A percentile compares a stretch with the other conserved stretches of the same genome.
These are phyloP conservation scores for Aspergillus neoniger DNA, from an alignment of 2,329 filamentous ascomycete genomes.

Conservation along the genomic window DNA sequence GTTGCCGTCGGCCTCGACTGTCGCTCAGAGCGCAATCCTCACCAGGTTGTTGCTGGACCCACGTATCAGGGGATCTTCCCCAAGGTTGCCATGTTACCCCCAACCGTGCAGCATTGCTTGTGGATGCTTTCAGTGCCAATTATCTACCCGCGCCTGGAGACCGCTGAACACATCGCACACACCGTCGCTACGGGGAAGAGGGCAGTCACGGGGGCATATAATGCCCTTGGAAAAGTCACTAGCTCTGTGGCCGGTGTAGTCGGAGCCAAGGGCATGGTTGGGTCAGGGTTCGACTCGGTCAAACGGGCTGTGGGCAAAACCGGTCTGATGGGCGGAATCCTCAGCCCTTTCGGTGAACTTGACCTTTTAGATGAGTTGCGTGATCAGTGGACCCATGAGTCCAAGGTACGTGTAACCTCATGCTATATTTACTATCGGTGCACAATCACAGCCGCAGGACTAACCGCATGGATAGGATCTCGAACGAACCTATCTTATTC, in stretches of 20 bases:
- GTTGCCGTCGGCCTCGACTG: slow-evolving; percentile 89
- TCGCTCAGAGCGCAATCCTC: slow-evolving; percentile 84
- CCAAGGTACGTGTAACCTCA: slow-evolving; percentile 57
- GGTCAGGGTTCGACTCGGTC: slow-evolving; percentile 87
- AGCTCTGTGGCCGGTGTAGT: slow-evolving; percentile 94
- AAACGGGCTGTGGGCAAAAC: slow-evolving; percentile 97
- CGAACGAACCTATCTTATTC: slow-evolving; percentile 92
- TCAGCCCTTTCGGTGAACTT: slow-evolving; percentile 95
- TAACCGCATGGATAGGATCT: slow-evolving; percentile 62
- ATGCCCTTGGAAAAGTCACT: slow-evolving; percentile 91
- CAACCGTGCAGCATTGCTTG: slow-evolving; percentile 92
- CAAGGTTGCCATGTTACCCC: slow-evolving; percentile 85
- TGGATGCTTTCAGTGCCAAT: slow-evolving; percentile 94
- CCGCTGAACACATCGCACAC: slow-evolving; percentile 85
- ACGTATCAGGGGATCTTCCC: slow-evolving; percentile 98
- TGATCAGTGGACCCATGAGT: slow-evolving; percentile 98
- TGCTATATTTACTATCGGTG: too few relatives aligned
- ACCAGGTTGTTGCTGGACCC: slow-evolving; percentile 90
- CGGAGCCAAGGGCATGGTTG: slow-evolving; percentile 88
- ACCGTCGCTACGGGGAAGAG: slow-evolving; percentile 95
- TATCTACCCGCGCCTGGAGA: slow-evolving; percentile 86
- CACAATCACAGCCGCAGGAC: not conserved
- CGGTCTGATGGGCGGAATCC: slow-evolving; percentile 90
- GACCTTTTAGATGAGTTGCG: slow-evolving; percentile 91
- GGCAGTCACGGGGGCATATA: slow-evolving; percentile 93